Evolutionary conservation across 176 grass and related monocot genomes (phyloP), one percentile per base, ranked within the genome.

Genomic region (Musa schizocarpa): DNA sequence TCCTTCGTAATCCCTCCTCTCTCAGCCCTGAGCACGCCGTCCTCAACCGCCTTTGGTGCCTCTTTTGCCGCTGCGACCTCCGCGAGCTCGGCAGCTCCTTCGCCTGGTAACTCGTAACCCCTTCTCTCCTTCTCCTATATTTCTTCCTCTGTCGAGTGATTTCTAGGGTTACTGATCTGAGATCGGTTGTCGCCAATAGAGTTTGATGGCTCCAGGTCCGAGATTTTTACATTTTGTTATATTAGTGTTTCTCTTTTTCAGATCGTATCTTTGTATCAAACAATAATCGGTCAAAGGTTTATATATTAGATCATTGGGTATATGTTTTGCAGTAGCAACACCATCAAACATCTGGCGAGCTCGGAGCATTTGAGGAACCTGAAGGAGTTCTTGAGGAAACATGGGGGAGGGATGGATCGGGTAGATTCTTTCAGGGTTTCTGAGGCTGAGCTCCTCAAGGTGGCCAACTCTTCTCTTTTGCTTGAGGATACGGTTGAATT

Each of bases 331-430:
- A 99, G 95, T 72, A 76, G 79, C 50, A 99, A 89, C 69, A 84
- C 76, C 1, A 84, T 99, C 77, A 70, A 76, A 81, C 88, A 99
- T 88, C 77, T 99, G 53, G 76, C 88, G 61, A 89, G 91, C 71
- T 68, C 11, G 13, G 76, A 84, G 52, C 96, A 95, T 85, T 71
- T 84, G 79, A 81, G 77, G 72, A 81, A 71, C 20, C 79, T 92
- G 43, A 88, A 88, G 82, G 79, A 84, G 78, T 99, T 99, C 83
- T 12, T 99, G 52, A 16, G 77, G 81, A 99, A 88, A 69, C 91
- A 99, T 25, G 86, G 91, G 24, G 86, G 85, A 52, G 74, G 66
- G 54, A 81, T 86, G 88, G 91, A 89, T 78, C 86, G 84, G 73
- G 79, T 78, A 13, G 82, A 80, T 72, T 87, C 81, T 0, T 82